Evolutionary conservation across 495 filamentous ascomycete genomes (phyloP), one percentile per base, ranked within the genome.

Genomic region (Geopyxis carbonaria): DNA sequence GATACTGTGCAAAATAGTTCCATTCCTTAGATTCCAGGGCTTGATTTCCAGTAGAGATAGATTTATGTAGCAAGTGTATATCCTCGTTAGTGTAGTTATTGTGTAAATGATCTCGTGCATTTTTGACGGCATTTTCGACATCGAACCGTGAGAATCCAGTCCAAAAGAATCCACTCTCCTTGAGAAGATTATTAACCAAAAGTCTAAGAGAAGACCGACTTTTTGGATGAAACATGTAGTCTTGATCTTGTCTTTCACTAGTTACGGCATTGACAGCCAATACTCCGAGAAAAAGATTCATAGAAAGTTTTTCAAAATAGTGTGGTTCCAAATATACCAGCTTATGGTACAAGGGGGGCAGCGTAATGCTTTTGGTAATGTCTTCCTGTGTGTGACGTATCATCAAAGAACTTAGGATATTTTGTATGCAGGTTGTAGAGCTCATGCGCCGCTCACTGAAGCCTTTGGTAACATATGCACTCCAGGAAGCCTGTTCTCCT

Each of bases 91-190:
- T 64, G 53, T 80, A 74, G 0, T 45, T 61, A 15, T 61, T 63
- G 33, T 60, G 57, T 18, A 91, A 51, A 45, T 91, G 91, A 25
- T 64, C 64, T 24, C 64, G 56, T 7, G 76, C 73, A 31, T 68
- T 70, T 11, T 79, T 64, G 4, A 87, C 46, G 2, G 79, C 68
- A 13, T 61, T 68, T 4, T 52, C 33, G 4, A 92, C 65, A 43
- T 86, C 71, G 9, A 64, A 62, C 0, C 52, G 44, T 0, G 73
- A 72, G 42, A 79, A 83, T 24, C 85, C 83, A 6, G 76, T 76
- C 0, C 63, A 66, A 66, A 86, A 93, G 61, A 84, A 89, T 50
- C 93, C 92, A 28, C 78, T 78, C n/a, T 81, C 75, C 51, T 91
- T 79, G 18, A 80, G 67, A 22, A 95, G 61, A 53, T 95, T 93